Evolutionary conservation across 257 asterid species (phyloP).

Genomic region (Leonotis leonurus): DNA sequence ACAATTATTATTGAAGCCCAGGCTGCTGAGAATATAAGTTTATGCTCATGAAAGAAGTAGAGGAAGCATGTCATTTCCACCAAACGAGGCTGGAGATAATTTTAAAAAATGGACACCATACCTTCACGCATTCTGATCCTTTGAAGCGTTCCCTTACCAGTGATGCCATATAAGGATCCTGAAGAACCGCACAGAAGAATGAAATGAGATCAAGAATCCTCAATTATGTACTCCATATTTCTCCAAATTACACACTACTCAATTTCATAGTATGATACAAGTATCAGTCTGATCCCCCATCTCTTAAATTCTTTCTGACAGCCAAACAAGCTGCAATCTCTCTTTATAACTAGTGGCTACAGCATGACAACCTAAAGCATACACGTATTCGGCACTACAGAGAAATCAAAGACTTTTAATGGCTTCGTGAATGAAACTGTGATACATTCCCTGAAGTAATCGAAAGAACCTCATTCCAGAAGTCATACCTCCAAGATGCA

Average conservation of each 20-base stretch:
- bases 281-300: background rate
- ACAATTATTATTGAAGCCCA: too few species aligned
- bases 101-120: conserved; percentile 2
- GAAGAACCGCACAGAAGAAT: conserved; percentile 12
- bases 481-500: background rate
- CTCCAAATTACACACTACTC: background rate
- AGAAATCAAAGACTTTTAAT: background rate
- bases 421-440: background rate
- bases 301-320: background rate
- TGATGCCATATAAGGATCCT: conserved; percentile 93
- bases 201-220: conserved; percentile 2
- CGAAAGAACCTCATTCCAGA: background rate
- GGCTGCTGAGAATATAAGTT: too few species aligned
- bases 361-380: background rate
- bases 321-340: background rate
- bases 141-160: conserved; percentile 78
- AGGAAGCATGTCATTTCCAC: background rate
- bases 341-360: background rate
- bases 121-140: conserved; percentile 52
- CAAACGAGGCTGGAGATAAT: background rate
- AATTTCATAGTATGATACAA: conserved; percentile 3
- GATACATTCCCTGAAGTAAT: background rate
- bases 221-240: background rate
- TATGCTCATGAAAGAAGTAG: too few species aligned
- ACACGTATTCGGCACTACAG: background rate